Evolutionary conservation across 2,329 filamentous ascomycete species (phyloP), one percentile per base, ranked within the genome.

Genomic region (Fusarium falciforme): DNA sequence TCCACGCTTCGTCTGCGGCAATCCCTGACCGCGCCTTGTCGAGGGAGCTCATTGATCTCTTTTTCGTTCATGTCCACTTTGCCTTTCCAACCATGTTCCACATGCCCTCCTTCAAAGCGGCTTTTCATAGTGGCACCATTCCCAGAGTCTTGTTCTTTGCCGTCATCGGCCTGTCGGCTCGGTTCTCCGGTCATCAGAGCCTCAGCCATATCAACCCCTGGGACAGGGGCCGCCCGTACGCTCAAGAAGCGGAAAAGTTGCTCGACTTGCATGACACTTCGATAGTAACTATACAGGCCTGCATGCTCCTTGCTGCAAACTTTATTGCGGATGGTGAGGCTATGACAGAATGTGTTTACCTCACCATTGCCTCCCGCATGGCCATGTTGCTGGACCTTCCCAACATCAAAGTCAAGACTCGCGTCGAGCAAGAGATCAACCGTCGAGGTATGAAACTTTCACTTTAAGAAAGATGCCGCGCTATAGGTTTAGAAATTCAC

Each of bases 31-130:
- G 42, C 17, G 64, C 29, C 38, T 61, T 66, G 17, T 61, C 64
- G 12, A 61, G 42, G 22, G 64, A 64, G 47, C 33, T 66, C 9
- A 31, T 38, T 2, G 62, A 38, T 29, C 59, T 66, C 29, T 66
- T 55, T 38, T 66, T 66, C 33, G 17, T 47, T 12, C 62, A 66
- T 22, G 42, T 66, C 36, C 59, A 66, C 59, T 42, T 64, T 16
- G 38, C 59, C 2, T 64, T 66, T 42, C 64, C 62, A 3, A 66
- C 35, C 9, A 55, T 66, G 27, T 66, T 66, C 38, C 64, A 66
- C 20, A 47, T 47, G 20, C 59, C 59, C 27, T 44, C 59, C 1
- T 64, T 66, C 47, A 66, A 64, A 4, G 35, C 47, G 20, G 36
- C 33, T 11, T 36, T 66, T 3, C 40, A 47, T 2, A 11, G 55